Base-by-base conservation (phyloP, 2,329 filamentous ascomycete species). In the Trichophaea hybrida region DNA sequence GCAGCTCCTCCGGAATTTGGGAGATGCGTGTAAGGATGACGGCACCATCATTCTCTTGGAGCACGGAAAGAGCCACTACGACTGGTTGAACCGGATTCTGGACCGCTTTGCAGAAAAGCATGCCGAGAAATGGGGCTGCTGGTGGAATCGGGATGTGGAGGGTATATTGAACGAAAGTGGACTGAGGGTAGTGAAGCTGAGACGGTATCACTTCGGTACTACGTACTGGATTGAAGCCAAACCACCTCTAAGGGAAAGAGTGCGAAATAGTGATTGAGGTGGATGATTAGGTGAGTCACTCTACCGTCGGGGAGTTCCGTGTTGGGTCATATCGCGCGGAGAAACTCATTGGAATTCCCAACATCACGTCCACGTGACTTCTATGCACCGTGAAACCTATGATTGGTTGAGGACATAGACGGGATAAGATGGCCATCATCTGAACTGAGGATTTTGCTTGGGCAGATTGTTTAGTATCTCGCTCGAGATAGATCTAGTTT, bases 71-170 rank as follows among this genome's bases (percentile, higher is more conserved):
- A 66, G 63, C 31, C 63, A 68, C 53, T 67, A 66, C 57, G 61
- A 64, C 33, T 65, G 61, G 59, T 56, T 68, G 46, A 69, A 69
- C 53, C 60, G 58, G 31, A 60, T 67, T 43, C 52, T 69, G 37
- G 66, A 69, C 58, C 61, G 60, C 46, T 60, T 62, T 52, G 67
- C 67, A n/a, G 55, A 64, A 15, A 63, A 66, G 46, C 67, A 68
- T 62, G 66, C 66, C 37, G 65, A 67, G 59, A 68, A 58, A n/a
- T 69, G 67, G 67, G 67, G 67, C n/a, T 69, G 67, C 55, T 69
- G 66, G 65, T 69, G 66, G 66, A 69, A 69, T 57, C 58, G 67
- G 52, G 67, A 69, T 61, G 62, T 69, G 55, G 65, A 65, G 15
- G 58, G 55, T 34, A 58, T 69, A 57, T 49, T 69, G 24, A 64